Conservation (phyloP, 2,329 filamentous ascomycete species). For the Colletotrichum paranaense region DNA sequence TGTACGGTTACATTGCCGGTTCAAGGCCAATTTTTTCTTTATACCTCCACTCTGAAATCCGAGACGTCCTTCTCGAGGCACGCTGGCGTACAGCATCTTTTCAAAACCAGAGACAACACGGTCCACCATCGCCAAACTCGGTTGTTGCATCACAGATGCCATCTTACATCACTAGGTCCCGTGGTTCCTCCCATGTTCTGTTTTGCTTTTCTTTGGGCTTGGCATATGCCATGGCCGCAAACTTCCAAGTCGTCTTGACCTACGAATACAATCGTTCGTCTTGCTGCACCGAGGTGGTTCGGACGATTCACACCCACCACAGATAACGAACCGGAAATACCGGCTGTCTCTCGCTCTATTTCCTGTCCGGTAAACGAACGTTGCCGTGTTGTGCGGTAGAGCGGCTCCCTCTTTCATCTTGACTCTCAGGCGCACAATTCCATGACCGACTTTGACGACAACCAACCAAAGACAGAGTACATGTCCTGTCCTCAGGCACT, state of each 20-base stretch:
- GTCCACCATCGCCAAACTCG: neutral
- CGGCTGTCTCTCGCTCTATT: neutral
- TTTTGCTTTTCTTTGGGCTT: neutral
- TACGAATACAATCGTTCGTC: neutral
- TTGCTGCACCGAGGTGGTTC: neutral
- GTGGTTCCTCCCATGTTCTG: conserved; percentile 1
- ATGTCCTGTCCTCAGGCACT: conserved; percentile 10
- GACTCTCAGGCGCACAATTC: neutral
- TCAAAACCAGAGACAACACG: neutral
- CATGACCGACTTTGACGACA: neutral
- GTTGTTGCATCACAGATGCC: neutral
- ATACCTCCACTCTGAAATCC: neutral
- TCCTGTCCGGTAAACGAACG: neutral
- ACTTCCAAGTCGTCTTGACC: neutral
- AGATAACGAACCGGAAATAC: neutral
- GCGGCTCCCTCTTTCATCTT: neutral
- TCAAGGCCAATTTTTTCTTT: conserved; percentile 15
- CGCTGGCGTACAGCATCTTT: neutral
- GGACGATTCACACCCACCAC: neutral
- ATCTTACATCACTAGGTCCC: neutral
- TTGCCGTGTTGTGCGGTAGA: neutral
- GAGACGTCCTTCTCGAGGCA: neutral
- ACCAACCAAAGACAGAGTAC: neutral
- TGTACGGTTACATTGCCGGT: neutral
- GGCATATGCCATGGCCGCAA: conserved; percentile 1